A percentile compares a stretch with the other conserved stretches of the same genome.
Conservation (phyloP, 441 rosid species). For the Brassica balearica region DNA sequence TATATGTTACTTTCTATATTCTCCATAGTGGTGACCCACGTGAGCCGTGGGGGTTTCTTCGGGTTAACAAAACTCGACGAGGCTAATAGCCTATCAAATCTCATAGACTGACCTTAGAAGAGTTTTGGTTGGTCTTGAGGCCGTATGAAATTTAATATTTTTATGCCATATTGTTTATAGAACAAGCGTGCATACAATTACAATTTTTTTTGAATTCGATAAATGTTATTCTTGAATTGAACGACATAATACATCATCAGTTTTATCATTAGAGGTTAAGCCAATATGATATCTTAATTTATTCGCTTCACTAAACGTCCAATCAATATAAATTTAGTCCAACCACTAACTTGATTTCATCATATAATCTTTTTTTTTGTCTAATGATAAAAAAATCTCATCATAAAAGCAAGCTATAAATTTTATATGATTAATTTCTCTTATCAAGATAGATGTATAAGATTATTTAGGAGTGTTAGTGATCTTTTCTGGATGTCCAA, state of each 20-base stretch:
- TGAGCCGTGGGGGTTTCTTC: conserved; percentile 10
- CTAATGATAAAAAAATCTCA: conserved; percentile 16
- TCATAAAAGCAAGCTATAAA: not conserved
- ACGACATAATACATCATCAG: conserved; percentile 33
- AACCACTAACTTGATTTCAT: conserved; percentile 36
- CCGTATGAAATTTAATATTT: conserved; percentile 20
- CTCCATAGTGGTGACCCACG: conserved; percentile 38
- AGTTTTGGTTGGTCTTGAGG: conserved; percentile 38
- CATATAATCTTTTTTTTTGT: conserved; percentile 38
- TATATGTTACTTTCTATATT: conserved; percentile 29
- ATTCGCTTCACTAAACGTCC: conserved; percentile 34
- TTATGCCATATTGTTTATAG: conserved; percentile 1
- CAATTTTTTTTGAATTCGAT: not conserved
- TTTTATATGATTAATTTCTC: conserved; percentile 25
- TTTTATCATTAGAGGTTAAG: conserved; percentile 41
- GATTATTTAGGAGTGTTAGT: conserved; percentile 15
- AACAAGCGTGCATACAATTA: conserved; percentile 32
- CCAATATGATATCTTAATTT: conserved; percentile 38
- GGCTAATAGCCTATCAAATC: conserved; percentile 24
- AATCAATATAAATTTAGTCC: conserved; percentile 18
- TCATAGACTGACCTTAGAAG: conserved; percentile 29
- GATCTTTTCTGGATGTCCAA: conserved; percentile 10
- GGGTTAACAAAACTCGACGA: conserved; percentile 4
- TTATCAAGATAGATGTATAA: conserved; percentile 19
- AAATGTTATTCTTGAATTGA: not conserved